A percentile compares a stretch with the other conserved stretches of the same genome.
Evolutionary conservation across 2,329 filamentous ascomycete species (phyloP).

Genomic region (Trichoderma polysporum): DNA sequence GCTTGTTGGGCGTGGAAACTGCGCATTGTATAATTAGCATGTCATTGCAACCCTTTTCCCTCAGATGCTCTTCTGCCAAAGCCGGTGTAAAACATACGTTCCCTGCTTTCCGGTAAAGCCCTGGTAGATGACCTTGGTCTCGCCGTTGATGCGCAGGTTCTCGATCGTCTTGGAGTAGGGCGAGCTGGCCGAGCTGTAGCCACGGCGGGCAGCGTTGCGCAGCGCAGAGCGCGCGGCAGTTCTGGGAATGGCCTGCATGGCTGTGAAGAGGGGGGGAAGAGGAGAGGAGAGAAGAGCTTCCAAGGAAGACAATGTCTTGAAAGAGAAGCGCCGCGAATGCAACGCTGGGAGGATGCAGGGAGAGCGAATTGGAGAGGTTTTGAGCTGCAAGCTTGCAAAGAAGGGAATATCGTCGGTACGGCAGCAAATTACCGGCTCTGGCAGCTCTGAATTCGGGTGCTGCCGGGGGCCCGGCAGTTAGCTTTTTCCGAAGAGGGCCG

Average conservation of each 20-base stretch:
- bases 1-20: slow-evolving; percentile 98
- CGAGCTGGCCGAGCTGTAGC: slow-evolving; percentile 70
- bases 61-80: not conserved
- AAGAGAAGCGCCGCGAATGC: slow-evolving; percentile 22
- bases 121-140: slow-evolving; percentile 95
- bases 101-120: slow-evolving; percentile 97
- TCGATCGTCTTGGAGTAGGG: slow-evolving; percentile 71
- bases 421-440: slow-evolving; percentile 16
- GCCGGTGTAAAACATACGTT: slow-evolving; percentile 63
- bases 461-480: slow-evolving; percentile 26
- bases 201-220: slow-evolving; percentile 64
- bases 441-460: slow-evolving; percentile 24
- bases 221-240: slow-evolving; percentile 64
- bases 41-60: not conserved
- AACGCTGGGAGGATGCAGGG: slow-evolving; percentile 23
- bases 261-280: slow-evolving; percentile 19
- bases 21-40: slow-evolving; percentile 19
- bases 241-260: slow-evolving; percentile 84
- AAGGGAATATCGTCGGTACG: slow-evolving; percentile 20
- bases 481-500: slow-evolving; percentile 27
- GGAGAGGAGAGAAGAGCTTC: slow-evolving; percentile 21
- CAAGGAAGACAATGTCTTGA: not conserved
- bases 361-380: slow-evolving; percentile 25
- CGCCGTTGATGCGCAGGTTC: slow-evolving; percentile 88
- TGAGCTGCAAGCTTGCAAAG: slow-evolving; percentile 25